A percentile compares a stretch with the other conserved stretches of the same genome.
phyloP scores from a whole-genome alignment of 768 basidiomycete species.

The Leccinellum albellum region DNA sequence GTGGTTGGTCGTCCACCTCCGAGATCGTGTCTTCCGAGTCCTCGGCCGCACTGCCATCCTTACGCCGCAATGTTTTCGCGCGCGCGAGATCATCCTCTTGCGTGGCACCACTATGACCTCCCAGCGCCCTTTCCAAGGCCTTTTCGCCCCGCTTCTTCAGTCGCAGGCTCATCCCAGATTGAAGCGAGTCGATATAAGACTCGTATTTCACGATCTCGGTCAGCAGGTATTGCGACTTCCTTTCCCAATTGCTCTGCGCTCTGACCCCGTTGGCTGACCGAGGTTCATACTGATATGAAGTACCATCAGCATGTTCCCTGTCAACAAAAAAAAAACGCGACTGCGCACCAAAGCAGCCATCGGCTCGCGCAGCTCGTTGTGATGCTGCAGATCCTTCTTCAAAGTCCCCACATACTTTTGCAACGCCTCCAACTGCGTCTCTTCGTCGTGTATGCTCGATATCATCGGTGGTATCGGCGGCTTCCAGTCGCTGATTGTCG shows the following conservation, averaged over 20 bases:
- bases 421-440: slow-evolving; percentile 86
- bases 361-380: slow-evolving; percentile 78
- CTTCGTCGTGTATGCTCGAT: slow-evolving; percentile 85
- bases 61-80: slow-evolving; percentile 36
- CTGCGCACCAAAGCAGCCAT: slow-evolving; percentile 70
- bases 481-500: slow-evolving; percentile 91
- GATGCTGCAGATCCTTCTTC: slow-evolving; percentile 74
- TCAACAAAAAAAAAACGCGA: neutral
- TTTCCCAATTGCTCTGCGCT: slow-evolving; percentile 89
- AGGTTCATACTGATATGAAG: slow-evolving; percentile 54
- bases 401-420: slow-evolving; percentile 74
- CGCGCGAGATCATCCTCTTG: slow-evolving; percentile 32
- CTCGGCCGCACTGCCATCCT: slow-evolving; percentile 37
- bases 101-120: slow-evolving; percentile 31
- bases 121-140: slow-evolving; percentile 55
- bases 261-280: slow-evolving; percentile 70
- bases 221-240: slow-evolving; percentile 82
- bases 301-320: neutral
- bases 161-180: slow-evolving; percentile 76
- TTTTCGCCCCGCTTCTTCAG: slow-evolving; percentile 91
- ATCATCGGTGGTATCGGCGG: slow-evolving; percentile 81
- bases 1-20: slow-evolving; percentile 42
- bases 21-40: slow-evolving; percentile 49
- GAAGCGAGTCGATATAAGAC: slow-evolving; percentile 88
- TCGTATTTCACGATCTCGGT: slow-evolving; percentile 95